These are phyloP conservation scores for Tuber borchii DNA, from an alignment of 495 filamentous ascomycete genomes.

Conservation along the genomic window DNA sequence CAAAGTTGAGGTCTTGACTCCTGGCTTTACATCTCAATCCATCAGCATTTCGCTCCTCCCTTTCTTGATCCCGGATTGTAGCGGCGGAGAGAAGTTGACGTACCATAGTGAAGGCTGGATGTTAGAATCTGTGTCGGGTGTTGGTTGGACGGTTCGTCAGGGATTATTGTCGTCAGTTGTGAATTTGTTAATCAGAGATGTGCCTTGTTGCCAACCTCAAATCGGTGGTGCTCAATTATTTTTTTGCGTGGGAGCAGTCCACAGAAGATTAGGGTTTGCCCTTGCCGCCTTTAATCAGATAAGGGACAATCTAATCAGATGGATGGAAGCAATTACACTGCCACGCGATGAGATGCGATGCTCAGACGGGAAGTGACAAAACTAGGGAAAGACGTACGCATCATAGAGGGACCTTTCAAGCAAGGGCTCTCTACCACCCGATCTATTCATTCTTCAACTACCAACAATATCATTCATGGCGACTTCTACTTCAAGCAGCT, in stretches of 20 bases:
- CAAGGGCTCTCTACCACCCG: background rate
- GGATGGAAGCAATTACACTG: background rate
- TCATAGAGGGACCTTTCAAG: background rate
- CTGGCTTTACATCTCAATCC: constrained; percentile 23
- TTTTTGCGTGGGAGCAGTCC: background rate
- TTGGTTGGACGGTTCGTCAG: constrained; percentile 39
- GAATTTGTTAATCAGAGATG: constrained; percentile 25
- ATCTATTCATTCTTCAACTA: background rate
- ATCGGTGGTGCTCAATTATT: background rate
- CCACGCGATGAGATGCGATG: background rate
- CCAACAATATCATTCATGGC: constrained; percentile 53
- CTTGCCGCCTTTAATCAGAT: background rate
- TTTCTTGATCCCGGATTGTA: constrained; percentile 15
- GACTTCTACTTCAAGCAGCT: constrained; percentile 70
- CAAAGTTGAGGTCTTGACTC: constrained; percentile 85
- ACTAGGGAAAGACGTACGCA: background rate
- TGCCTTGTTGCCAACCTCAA: background rate
- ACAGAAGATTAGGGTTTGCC: background rate
- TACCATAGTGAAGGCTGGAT: constrained; percentile 48
- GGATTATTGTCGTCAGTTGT: constrained; percentile 42
- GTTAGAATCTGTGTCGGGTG: background rate
- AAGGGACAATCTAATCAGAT: background rate
- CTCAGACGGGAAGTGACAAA: background rate
- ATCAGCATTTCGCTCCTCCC: constrained; percentile 28
- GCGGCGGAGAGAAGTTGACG: constrained; percentile 35